phyloP scores from a whole-genome alignment of 192 early-diverging fungal species.

The Pecoramyces ruminantium region DNA sequence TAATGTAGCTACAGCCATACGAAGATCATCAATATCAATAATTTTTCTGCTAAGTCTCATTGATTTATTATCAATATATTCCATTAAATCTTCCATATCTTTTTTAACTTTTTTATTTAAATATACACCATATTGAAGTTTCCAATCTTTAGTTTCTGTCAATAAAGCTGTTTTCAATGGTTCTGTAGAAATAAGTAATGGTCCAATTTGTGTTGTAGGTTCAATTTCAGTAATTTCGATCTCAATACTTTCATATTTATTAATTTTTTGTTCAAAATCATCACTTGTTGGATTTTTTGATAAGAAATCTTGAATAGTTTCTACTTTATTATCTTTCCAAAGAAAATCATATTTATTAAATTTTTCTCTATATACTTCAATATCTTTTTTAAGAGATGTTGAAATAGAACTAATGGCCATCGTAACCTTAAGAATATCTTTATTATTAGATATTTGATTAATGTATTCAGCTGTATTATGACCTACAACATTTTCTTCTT shows the following conservation, averaged over 20 bases:
- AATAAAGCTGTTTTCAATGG: conserved; percentile 41
- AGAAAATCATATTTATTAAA: conserved; percentile 47
- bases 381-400: conserved; percentile 46
- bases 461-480: conserved; percentile 33
- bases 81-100: conserved; percentile 49
- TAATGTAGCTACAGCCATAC: conserved; percentile 40
- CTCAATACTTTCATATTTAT: conserved; percentile 39
- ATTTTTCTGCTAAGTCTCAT: conserved; percentile 35
- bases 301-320: conserved; percentile 40
- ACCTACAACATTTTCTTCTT: conserved; percentile 22
- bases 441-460: conserved; percentile 48
- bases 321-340: conserved; percentile 46
- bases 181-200: conserved; percentile 38
- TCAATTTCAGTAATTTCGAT: conserved; percentile 36
- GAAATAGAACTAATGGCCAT: conserved; percentile 31
- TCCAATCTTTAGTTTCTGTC: conserved; percentile 50
- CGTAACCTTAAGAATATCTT: conserved; percentile 38
- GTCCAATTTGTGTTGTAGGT: conserved; percentile 34
- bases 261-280: conserved; percentile 47
- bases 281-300: conserved; percentile 31
- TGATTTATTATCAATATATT: conserved; percentile 48
- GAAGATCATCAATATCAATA: conserved; percentile 41
- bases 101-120: conserved; percentile 43
- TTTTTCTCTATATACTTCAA: conserved; percentile 38
- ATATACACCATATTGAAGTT: conserved; percentile 46